phyloP scores from a whole-genome alignment of 352 stramenopile genomes.

The Phytopythium boreale region DNA sequence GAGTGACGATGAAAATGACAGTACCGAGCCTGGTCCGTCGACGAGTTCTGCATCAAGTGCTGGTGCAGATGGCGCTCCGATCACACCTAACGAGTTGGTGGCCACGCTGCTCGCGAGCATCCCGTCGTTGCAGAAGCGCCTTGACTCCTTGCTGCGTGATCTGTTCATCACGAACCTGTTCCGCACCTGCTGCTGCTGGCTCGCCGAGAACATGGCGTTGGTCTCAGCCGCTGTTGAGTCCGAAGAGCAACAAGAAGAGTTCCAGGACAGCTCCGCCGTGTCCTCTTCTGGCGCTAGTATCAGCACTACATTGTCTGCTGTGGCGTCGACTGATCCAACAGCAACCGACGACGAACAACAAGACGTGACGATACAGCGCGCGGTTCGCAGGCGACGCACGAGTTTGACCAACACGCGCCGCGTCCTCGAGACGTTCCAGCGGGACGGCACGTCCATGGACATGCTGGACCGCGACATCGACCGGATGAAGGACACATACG shows the following conservation, averaged over 20 bases:
- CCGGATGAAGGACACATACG: slow-evolving; percentile 49
- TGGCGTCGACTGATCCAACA: background rate
- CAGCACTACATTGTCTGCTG: background rate
- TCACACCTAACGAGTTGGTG: too few species aligned
- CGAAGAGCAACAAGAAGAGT: background rate
- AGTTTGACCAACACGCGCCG: slow-evolving; percentile 37
- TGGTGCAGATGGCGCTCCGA: background rate
- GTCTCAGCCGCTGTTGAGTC: slow-evolving; percentile 1
- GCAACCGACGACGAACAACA: background rate
- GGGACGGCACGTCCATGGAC: slow-evolving; percentile 20
- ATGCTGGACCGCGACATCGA: slow-evolving; percentile 26
- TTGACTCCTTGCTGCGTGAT: slow-evolving; percentile 29
- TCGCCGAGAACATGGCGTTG: slow-evolving; percentile 51
- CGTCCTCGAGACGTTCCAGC: slow-evolving; percentile 46
- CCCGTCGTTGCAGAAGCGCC: slow-evolving; percentile 33
- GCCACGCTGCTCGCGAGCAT: slow-evolving; percentile 8
- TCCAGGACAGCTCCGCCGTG: background rate
- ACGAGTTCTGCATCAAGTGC: background rate
- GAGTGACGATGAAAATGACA: background rate
- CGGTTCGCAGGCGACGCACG: slow-evolving; percentile 21
- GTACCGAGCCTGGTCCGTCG: background rate
- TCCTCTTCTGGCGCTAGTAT: background rate
- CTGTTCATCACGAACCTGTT: slow-evolving; percentile 63
- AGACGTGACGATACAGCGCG: background rate
- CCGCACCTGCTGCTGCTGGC: slow-evolving; percentile 56